Base-by-base conservation (phyloP, 805 yeast species). In the Saturnispora serradocipensis region DNA sequence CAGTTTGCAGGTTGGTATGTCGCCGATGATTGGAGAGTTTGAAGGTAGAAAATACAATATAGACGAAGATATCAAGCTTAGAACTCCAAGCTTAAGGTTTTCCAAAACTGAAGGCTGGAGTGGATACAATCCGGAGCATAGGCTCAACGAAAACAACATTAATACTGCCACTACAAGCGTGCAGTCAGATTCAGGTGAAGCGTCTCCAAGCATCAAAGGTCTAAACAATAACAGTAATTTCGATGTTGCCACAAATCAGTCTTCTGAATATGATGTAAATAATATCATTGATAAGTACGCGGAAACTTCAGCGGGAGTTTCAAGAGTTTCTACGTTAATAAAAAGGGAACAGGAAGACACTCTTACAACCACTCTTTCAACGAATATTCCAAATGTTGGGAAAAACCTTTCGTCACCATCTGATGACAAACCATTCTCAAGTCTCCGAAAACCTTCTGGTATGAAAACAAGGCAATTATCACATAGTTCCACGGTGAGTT, bases 11-110 rank as follows among this genome's bases (percentile, higher is more conserved):
- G 51, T 44, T 13, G 52, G 51, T 18, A 16, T 44, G 22, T 40
- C 51, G 4, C 56, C 58, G 34, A 54, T 56, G 56, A 18, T 56
- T 42, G 58, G 58, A 2, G 42, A 50, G 36, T 56, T 54, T 43
- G 58, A 56, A 48, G 55, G 56, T 27, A 45, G 45, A 43, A 46
- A 52, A 13, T 38, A 48, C n/a, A 30, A 46, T 18, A 38, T 46
- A 15, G 53, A 50, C 5, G 48, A 52, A 4, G 45, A 52, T 39
- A 45, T 52, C 42, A 45, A 54, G 43, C 25, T 54, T 3, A 25
- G 48, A 34, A 45, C 38, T 5, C 42, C 42, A 18, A 38, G 42
- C 5, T 38, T 38, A 13, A 38, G 42, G 24, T 38, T 38, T 38
- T 38, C 42, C 15, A 38, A 20, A 38, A 38, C 6, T 18, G 42